Evolutionary conservation across 176 grass and related monocot genomes (phyloP), one percentile per base, ranked within the genome.

Genomic region (Paspalum vaginatum): DNA sequence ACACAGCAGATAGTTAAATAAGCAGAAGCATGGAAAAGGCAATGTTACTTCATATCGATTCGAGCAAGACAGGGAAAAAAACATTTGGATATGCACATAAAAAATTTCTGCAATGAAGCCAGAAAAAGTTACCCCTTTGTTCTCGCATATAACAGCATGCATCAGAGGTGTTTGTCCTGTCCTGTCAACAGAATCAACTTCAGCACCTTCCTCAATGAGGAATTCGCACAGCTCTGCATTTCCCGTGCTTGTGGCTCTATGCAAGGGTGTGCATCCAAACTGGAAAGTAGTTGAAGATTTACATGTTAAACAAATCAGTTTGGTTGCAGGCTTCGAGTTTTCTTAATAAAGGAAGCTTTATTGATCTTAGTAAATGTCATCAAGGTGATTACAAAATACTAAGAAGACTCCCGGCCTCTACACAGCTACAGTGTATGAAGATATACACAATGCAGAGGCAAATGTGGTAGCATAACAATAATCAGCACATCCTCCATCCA

Each of bases 141-240:
- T 72, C 61, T 95, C 70, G 55, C 86, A 99, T 84, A 99, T 85
- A 63, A 99, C 90, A 8, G 86, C 90, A 84, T 95, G 80, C 81
- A 91, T 93, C 20, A 98, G 81, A 81, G 95, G 86, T 45, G 96
- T 88, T 62, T 94, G 92, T 37, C 90, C 90, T 52, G 68, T 81
- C 79, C 73, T 90, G 67, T 99, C 96, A 87, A 74, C 68, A 46
- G 83, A 83, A 88, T 99, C 92, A 54, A 99, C 45, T 41, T 93
- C 90, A 17, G 96, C 92, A n/a, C 92, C 96, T 95, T 99, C 96
- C 88, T 99, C 96, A 39, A 99, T 86, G 79, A 99, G 82, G 37
- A 81, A 86, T 75, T 99, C 96, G 68, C 90, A 93, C 61, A 99
- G 25, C 66, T 95, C 90, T 9, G 88, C 79, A 65, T 93, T 84